Conservation (phyloP, 352 stramenopile genomes). For the Phytophthora lateralis region DNA sequence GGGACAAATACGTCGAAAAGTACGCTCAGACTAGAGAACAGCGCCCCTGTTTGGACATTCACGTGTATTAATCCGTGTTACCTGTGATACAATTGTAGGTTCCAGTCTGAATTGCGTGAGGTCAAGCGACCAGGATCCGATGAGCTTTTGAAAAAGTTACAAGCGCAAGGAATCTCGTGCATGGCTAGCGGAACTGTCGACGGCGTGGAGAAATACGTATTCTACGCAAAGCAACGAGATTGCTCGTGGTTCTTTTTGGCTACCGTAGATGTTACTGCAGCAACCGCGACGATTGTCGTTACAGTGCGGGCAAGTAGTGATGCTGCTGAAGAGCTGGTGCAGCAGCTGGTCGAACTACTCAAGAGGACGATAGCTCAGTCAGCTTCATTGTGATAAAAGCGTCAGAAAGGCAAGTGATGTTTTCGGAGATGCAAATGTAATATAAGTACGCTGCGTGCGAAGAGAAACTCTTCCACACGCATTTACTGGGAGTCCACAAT, state of each 20-base stretch:
- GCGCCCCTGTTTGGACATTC: not conserved
- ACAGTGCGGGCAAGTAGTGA: slow-evolving; percentile 56
- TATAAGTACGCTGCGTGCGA: slow-evolving; percentile 23
- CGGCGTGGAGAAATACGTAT: slow-evolving; percentile 76
- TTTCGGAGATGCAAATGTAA: slow-evolving; percentile 35
- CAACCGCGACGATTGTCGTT: slow-evolving; percentile 43
- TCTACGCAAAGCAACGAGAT: slow-evolving; percentile 68
- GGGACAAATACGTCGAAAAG: slow-evolving; percentile 77
- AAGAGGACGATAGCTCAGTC: slow-evolving; percentile 26
- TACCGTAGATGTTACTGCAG: slow-evolving; percentile 52
- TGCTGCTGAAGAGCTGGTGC: slow-evolving; percentile 46
- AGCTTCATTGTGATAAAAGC: slow-evolving; percentile 9
- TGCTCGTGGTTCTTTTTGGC: slow-evolving; percentile 60
- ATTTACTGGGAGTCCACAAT: slow-evolving; percentile 1
- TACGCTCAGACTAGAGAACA: slow-evolving; percentile 19
- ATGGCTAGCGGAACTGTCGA: slow-evolving; percentile 78
- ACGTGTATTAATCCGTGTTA: not conserved
- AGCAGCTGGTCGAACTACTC: slow-evolving; percentile 49
- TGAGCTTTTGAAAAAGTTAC: slow-evolving; percentile 49
- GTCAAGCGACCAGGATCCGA: slow-evolving; percentile 26
- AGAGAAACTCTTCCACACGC: not conserved
- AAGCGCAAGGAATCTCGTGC: slow-evolving; percentile 52
- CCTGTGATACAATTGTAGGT: slow-evolving; percentile 23
- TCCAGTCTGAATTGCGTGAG: slow-evolving; percentile 32
- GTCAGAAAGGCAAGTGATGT: slow-evolving; percentile 2